Percentiles rank a stretch among this genome's conserved stretches.
phyloP scores from a whole-genome alignment of 805 yeast species.

The Metschnikowia shivogae region DNA sequence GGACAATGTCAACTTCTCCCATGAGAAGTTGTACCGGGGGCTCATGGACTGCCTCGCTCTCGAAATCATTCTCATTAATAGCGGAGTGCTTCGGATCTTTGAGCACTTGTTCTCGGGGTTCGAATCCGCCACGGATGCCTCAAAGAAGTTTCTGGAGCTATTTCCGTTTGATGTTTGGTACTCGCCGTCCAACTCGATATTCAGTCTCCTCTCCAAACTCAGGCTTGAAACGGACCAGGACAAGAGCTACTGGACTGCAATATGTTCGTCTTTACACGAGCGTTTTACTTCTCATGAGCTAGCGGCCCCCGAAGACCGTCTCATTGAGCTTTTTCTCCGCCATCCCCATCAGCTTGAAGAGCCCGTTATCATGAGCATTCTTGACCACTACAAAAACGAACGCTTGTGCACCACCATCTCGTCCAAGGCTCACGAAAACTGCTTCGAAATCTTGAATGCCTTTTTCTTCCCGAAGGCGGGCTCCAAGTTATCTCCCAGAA shows the following conservation, averaged over 20 bases:
- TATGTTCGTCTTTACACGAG: conserved; percentile 32
- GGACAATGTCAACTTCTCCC: conserved; percentile 6
- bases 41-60: conserved; percentile 28
- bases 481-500: conserved; percentile 18
- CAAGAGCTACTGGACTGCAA: conserved; percentile 29
- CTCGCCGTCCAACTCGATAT: conserved; percentile 35
- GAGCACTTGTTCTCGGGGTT: conserved; percentile 36
- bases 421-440: conserved; percentile 48
- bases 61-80: conserved; percentile 36
- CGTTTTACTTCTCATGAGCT: conserved; percentile 31
- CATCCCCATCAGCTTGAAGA: conserved; percentile 35
- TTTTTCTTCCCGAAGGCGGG: conserved; percentile 30
- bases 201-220: conserved; percentile 29
- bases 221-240: conserved; percentile 26
- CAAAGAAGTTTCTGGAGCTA: conserved; percentile 18
- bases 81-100: conserved; percentile 38
- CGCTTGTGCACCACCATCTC: conserved; percentile 52
- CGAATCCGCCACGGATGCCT: conserved; percentile 9
- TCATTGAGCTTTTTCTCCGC: conserved; percentile 40
- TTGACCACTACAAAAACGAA: conserved; percentile 45
- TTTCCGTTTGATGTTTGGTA: conserved; percentile 43
- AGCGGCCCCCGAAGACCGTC: conserved; percentile 39
- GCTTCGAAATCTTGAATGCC: conserved; percentile 40
- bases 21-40: conserved; percentile 30
- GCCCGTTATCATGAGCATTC: conserved; percentile 38